phyloP scores from a whole-genome alignment of 2,329 filamentous ascomycete species.

The Celoporthe dispersa region DNA sequence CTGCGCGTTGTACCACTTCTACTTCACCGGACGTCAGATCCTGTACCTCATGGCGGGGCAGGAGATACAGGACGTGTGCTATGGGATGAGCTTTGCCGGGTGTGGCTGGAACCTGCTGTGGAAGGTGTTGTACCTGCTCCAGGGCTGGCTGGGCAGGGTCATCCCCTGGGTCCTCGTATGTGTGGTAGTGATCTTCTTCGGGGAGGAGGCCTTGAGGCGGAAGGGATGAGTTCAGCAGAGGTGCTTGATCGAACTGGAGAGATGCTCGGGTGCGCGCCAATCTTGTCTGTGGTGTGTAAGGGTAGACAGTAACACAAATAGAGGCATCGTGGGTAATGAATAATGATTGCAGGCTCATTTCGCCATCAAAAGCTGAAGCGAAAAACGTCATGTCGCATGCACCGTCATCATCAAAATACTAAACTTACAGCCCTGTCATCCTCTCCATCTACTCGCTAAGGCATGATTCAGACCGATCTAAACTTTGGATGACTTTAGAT shows the following conservation, averaged over 20 bases:
- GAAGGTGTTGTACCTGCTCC: not conserved
- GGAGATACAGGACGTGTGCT: not conserved
- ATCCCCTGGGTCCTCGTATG: not conserved
- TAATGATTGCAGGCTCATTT: too few species aligned
- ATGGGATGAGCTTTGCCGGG: slow-evolving; percentile 3
- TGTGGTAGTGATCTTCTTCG: slow-evolving; percentile 3
- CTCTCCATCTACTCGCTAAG: not conserved
- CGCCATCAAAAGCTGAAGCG: not conserved
- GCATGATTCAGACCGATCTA: not conserved
- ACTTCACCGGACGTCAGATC: not conserved
- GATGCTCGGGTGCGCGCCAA: not conserved
- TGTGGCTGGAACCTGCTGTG: not conserved
- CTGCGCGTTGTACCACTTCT: not conserved
- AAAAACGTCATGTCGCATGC: not conserved
- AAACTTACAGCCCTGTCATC: not conserved
- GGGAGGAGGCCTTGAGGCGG: not conserved
- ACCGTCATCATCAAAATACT: not conserved
- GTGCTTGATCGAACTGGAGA: not conserved
- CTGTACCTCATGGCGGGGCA: not conserved
- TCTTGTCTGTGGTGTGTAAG: not conserved
- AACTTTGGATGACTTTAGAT: not conserved
- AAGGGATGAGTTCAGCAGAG: not conserved
- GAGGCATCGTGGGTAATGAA: not conserved
- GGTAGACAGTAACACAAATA: not conserved
- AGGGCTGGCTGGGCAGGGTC: slow-evolving; percentile 4